These are phyloP conservation scores for Gnomoniopsis sp. DNA, from an alignment of 2,329 filamentous ascomycete genomes.

Conservation along the genomic window DNA sequence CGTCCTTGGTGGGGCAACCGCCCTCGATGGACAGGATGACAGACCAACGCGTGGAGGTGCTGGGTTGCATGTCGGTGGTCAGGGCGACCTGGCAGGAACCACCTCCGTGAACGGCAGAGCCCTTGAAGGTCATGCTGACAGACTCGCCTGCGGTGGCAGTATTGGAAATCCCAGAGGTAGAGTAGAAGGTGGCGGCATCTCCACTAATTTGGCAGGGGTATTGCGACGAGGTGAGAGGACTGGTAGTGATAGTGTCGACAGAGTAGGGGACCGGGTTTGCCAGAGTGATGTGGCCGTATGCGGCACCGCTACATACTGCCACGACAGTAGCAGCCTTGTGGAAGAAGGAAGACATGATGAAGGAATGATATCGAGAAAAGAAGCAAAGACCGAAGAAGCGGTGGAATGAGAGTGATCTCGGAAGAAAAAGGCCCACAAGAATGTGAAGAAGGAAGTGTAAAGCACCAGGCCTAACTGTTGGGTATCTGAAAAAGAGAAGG, in stretches of 20 bases:
- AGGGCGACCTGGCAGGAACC: constrained; percentile 89
- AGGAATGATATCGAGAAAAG: neutral
- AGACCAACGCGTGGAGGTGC: constrained; percentile 69
- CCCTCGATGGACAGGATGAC: constrained; percentile 88
- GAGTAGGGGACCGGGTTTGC: constrained; percentile 16
- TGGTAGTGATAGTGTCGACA: constrained; percentile 2
- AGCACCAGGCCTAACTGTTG: neutral
- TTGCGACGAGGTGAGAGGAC: constrained; percentile 10
- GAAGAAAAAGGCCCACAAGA: neutral
- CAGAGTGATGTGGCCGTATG: constrained; percentile 16
- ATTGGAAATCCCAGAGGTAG: constrained; percentile 13
- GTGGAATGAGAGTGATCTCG: neutral
- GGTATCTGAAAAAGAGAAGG: neutral
- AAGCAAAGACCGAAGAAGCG: neutral
- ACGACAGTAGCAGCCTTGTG: constrained; percentile 15
- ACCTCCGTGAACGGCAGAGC: constrained; percentile 75
- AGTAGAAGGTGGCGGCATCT: constrained; percentile 14
- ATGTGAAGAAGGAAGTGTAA: neutral
- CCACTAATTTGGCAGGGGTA: constrained; percentile 18
- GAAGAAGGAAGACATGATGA: constrained; percentile 11
- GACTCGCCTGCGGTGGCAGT: constrained; percentile 15
- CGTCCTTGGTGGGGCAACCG: constrained; percentile 68
- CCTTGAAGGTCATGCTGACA: constrained; percentile 13
- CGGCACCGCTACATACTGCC: constrained; percentile 12
- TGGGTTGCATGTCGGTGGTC: constrained; percentile 71